Conservation (phyloP, 345 rosid genomes). For the Orychophragmus violaceus region DNA sequence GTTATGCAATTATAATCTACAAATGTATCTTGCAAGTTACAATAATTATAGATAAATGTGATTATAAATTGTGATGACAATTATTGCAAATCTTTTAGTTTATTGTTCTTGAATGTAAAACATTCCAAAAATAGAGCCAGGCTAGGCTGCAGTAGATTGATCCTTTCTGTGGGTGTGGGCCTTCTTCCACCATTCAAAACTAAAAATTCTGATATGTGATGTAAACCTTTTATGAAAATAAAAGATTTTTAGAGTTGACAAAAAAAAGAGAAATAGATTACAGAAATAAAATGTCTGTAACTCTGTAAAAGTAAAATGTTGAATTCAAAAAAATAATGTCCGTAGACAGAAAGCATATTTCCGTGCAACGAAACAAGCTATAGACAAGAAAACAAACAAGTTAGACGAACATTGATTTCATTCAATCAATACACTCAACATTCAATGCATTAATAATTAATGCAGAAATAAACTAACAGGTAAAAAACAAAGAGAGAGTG, state of each 20-base stretch:
- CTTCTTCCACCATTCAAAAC: not conserved
- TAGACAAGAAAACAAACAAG: constrained; percentile 24
- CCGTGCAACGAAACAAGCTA: not conserved
- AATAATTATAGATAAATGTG: constrained; percentile 4
- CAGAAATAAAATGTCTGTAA: not conserved
- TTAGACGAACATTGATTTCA: constrained; percentile 14
- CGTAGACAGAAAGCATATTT: constrained; percentile 21
- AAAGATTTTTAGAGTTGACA: too few species aligned
- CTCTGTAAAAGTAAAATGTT: not conserved
- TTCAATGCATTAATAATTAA: constrained; percentile 12
- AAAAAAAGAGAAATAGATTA: not conserved
- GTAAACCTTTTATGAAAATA: not conserved
- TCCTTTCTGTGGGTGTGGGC: not conserved
- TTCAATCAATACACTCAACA: constrained; percentile 15
- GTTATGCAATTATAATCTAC: not conserved
- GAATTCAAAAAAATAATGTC: not conserved
- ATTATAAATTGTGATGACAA: not conserved
- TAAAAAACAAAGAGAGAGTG: too few species aligned
- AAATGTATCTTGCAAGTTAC: constrained; percentile 15
- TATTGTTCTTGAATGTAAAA: not conserved
- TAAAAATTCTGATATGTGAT: not conserved
- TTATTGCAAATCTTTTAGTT: not conserved
- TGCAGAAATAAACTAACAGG: not conserved
- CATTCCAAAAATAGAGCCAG: not conserved
- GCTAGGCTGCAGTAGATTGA: not conserved